Evolutionary conservation across 2,329 filamentous ascomycete species (phyloP).

Genomic region (Seiridium unicorne): DNA sequence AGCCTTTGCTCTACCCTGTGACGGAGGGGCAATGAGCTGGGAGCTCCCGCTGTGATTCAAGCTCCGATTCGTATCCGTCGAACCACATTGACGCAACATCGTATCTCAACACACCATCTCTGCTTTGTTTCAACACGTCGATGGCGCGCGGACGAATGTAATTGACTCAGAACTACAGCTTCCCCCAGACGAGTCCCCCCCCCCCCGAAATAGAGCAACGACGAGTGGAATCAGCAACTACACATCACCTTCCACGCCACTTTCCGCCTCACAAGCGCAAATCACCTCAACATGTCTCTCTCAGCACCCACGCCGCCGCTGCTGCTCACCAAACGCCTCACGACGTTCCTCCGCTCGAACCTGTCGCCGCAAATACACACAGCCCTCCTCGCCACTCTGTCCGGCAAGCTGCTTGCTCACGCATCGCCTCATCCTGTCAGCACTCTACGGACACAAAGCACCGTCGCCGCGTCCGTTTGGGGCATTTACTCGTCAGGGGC

Average conservation of each 20-base stretch:
- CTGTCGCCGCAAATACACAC: conserved; percentile 57
- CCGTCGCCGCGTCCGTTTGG: conserved; percentile 62
- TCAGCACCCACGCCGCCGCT: conserved; percentile 49
- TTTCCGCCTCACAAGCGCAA: background rate
- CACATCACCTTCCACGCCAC: background rate
- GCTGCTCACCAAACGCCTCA: conserved; percentile 65
- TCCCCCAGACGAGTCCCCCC: too few species aligned
- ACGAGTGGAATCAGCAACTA: background rate
- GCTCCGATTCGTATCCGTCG: too few species aligned
- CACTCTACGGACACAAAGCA: conserved; percentile 60
- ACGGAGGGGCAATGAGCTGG: too few species aligned
- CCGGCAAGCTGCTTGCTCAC: conserved; percentile 63
- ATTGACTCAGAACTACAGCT: too few species aligned
- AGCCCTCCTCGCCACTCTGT: conserved; percentile 57
- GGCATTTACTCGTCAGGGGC: conserved; percentile 50
- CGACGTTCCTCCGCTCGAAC: conserved; percentile 58
- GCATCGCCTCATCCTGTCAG: conserved; percentile 55
- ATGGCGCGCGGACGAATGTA: too few species aligned
- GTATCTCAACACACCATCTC: too few species aligned
- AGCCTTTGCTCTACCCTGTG: too few species aligned
- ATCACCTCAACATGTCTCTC: conserved; percentile 17
- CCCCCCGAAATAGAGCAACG: too few species aligned
- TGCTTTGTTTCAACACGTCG: too few species aligned
- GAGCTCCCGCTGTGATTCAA: too few species aligned
- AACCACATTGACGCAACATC: too few species aligned